Percentiles rank a stretch among this genome's conserved stretches.
Conservation (phyloP, 352 stramenopile species). For the Blastocystis hominis region DNA sequence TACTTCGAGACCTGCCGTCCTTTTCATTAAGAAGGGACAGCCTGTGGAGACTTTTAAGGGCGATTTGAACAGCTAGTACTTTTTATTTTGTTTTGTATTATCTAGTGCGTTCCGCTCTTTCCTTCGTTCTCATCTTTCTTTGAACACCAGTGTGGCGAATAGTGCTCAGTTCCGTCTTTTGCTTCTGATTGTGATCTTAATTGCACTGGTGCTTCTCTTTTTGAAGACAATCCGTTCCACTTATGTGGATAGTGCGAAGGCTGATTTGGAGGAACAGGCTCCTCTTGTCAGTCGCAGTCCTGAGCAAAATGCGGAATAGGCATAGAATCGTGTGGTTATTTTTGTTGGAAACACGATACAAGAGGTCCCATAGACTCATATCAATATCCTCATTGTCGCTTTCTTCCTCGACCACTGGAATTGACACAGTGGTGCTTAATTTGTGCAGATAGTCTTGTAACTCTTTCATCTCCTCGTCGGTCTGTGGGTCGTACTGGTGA, state of each 20-base stretch:
- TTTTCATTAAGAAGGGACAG: background rate
- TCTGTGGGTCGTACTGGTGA: conserved; percentile 20
- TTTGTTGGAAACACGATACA: background rate
- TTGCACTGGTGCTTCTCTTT: conserved; percentile 7
- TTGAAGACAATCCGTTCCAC: background rate
- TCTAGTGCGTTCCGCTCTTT: background rate
- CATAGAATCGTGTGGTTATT: background rate
- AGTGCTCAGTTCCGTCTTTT: background rate
- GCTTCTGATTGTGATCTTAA: conserved; percentile 17
- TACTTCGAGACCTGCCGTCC: background rate
- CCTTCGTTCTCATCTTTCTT: background rate
- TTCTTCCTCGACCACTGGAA: background rate
- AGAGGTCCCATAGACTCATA: conserved; percentile 34
- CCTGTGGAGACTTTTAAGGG: background rate
- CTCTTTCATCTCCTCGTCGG: background rate
- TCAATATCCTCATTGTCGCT: background rate
- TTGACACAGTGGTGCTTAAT: background rate
- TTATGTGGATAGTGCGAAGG: background rate
- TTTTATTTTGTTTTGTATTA: background rate
- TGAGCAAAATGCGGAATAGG: background rate
- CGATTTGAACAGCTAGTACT: background rate
- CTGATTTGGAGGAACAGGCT: conserved; percentile 33
- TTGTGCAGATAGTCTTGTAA: background rate
- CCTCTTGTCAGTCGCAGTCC: background rate
- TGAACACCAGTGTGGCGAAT: background rate